phyloP scores from a whole-genome alignment of 768 basidiomycete species.

The Phylloporus rhodoxanthus region DNA sequence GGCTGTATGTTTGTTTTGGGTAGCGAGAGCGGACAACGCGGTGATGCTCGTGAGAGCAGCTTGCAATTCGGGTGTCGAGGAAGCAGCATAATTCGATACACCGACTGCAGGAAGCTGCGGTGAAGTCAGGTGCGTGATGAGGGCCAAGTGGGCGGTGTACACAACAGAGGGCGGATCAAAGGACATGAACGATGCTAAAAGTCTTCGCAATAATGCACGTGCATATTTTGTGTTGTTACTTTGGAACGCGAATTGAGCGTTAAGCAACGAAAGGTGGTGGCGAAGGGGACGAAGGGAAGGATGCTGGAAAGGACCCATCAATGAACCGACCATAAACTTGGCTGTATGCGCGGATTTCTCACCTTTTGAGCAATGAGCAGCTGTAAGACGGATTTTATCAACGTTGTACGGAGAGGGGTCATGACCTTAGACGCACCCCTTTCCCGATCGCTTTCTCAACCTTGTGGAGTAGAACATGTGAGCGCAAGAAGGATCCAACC shows the following conservation, averaged over 20 bases:
- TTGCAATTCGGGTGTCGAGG: conserved; percentile 20
- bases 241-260: conserved; percentile 47
- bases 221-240: conserved; percentile 52
- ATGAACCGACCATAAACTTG: not conserved
- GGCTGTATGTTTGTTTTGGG: conserved; percentile 33
- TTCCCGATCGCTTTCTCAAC: conserved; percentile 62
- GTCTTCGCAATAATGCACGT: conserved; percentile 51
- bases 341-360: conserved; percentile 12
- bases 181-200: conserved; percentile 41
- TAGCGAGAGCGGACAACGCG: conserved; percentile 29
- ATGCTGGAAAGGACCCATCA: conserved; percentile 37
- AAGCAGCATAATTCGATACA: conserved; percentile 1
- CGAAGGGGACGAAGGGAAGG: conserved; percentile 59
- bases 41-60: conserved; percentile 31
- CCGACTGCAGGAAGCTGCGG: conserved; percentile 4
- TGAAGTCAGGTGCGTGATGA: conserved; percentile 41
- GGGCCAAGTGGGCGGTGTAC: conserved; percentile 52
- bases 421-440: conserved; percentile 45
- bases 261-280: conserved; percentile 54
- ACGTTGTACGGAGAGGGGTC: not conserved
- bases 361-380: conserved; percentile 58
- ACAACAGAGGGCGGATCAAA: conserved; percentile 47
- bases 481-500: not conserved
- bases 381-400: conserved; percentile 25
- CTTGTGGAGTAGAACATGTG: conserved; percentile 20